Base-by-base conservation (phyloP, 73 alveolate species). In the Uronychia binucleata region DNA sequence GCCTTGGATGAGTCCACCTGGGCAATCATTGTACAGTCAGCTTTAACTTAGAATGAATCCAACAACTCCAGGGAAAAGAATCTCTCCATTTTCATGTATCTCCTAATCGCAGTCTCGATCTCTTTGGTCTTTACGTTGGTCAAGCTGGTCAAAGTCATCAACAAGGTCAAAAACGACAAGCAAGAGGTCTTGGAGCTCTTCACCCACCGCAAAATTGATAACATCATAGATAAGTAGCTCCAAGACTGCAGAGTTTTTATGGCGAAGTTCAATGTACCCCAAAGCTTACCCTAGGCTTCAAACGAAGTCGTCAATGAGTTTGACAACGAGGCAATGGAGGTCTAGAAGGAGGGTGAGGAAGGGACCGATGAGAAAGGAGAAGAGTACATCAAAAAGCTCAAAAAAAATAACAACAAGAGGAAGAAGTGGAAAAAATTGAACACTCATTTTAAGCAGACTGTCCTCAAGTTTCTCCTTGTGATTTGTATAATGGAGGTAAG, bases 141-240 rank as follows among this genome's bases (percentile, higher is more conserved):
- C 30, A 74, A 74, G 85, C 81, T 85, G 33, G 77, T 85, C 58
- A 83, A 83, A 26, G 91, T 85, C 31, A 85, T 85, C 32, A 85
- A 85, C 81, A 85, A 85, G 59, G 91, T 85, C 34, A 85, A 81
- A 5, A 85, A 85, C 25, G n/a, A 46, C 57, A 85, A 85, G 83
- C 77, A 85, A 85, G 91, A 85, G 67, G 91, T 85, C 28, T 58
- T 85, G 13, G 81, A 85, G 81, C 81, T 85, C 30, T 85, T 85
- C 57, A 85, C 91, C 31, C 81, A 75, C 27, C 35, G 78, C 34
- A 81, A 81, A 1, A 85, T 85, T 26, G 91, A 85, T 30, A 85
- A 77, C 26, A 83, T 35, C 76, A 85, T 85, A 28, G 91, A 85
- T 85, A 86, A 85, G 13, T 31, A 85, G 33, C 75, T 85, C 27